Conservation (phyloP, 2,329 filamentous ascomycete genomes). For the Paracamarosporium sp. region DNA sequence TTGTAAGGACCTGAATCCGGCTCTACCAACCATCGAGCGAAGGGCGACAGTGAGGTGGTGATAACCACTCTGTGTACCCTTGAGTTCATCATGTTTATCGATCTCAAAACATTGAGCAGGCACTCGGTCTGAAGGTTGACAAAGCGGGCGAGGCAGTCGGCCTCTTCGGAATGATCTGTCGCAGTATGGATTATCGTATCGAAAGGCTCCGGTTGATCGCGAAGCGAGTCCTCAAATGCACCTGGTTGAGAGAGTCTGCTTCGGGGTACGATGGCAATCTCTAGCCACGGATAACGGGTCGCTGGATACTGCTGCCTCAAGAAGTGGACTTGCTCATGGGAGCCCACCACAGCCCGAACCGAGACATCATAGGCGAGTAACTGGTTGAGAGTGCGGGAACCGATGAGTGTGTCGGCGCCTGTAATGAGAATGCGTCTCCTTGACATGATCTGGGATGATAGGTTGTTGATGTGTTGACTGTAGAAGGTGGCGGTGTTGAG, state of each 20-base stretch:
- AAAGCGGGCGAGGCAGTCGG: slow-evolving; percentile 34
- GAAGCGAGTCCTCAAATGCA: slow-evolving; percentile 27
- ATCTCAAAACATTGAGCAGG: slow-evolving; percentile 27
- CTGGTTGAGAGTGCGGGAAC: slow-evolving; percentile 35
- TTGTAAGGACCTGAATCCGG: slow-evolving; percentile 8
- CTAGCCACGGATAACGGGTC: slow-evolving; percentile 18
- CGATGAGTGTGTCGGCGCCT: slow-evolving; percentile 28
- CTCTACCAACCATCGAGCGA: slow-evolving; percentile 34
- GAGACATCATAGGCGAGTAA: slow-evolving; percentile 29
- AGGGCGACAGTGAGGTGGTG: slow-evolving; percentile 28
- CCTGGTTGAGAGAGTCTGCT: slow-evolving; percentile 20
- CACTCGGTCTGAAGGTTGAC: slow-evolving; percentile 30
- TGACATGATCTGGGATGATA: slow-evolving; percentile 19
- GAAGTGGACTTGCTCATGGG: slow-evolving; percentile 22
- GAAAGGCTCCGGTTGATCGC: slow-evolving; percentile 24
- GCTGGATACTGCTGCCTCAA: slow-evolving; percentile 25
- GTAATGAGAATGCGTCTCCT: slow-evolving; percentile 32
- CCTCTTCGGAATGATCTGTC: slow-evolving; percentile 25
- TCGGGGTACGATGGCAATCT: slow-evolving; percentile 26
- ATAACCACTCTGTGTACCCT: slow-evolving; percentile 32
- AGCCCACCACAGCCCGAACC: slow-evolving; percentile 32
- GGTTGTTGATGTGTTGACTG: slow-evolving; percentile 3
- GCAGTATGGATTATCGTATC: slow-evolving; percentile 34
- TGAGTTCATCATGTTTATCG: slow-evolving; percentile 20
- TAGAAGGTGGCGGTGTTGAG: slow-evolving; percentile 12